A percentile compares a stretch with the other conserved stretches of the same genome.
phyloP scores from a whole-genome alignment of 78 protist genomes.

The Planoprotostelium fungivorum region DNA sequence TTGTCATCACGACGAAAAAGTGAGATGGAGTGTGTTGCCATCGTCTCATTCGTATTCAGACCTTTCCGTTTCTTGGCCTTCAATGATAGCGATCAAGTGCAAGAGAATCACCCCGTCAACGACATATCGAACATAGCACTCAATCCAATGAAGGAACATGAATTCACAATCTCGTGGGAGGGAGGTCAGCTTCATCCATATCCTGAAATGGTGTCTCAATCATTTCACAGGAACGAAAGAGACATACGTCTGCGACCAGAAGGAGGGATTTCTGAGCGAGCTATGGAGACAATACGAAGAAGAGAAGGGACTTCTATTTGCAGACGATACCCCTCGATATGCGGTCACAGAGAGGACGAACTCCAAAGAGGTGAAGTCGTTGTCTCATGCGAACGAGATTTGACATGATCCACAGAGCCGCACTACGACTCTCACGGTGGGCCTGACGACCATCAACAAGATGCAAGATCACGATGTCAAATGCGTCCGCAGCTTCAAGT shows the following conservation, averaged over 20 bases:
- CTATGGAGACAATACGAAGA: neutral
- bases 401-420: neutral
- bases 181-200: neutral
- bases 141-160: neutral
- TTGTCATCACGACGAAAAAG: neutral
- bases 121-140: neutral
- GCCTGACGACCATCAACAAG: neutral
- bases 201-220: neutral
- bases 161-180: neutral
- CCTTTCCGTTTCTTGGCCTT: neutral
- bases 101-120: neutral
- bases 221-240: neutral
- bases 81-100: neutral
- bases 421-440: neutral
- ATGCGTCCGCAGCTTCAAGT: neutral
- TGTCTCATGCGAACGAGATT: neutral
- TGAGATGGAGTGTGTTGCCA: neutral
- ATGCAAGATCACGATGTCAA: neutral
- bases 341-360: neutral
- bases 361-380: neutral
- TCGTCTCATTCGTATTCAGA: neutral
- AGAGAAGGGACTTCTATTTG: neutral
- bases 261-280: neutral
- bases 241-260: neutral
- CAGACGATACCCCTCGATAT: neutral